Percentiles rank a stretch among this genome's conserved stretches.
Conservation (phyloP, 2,329 filamentous ascomycete species). For the Orbilia brochopaga region DNA sequence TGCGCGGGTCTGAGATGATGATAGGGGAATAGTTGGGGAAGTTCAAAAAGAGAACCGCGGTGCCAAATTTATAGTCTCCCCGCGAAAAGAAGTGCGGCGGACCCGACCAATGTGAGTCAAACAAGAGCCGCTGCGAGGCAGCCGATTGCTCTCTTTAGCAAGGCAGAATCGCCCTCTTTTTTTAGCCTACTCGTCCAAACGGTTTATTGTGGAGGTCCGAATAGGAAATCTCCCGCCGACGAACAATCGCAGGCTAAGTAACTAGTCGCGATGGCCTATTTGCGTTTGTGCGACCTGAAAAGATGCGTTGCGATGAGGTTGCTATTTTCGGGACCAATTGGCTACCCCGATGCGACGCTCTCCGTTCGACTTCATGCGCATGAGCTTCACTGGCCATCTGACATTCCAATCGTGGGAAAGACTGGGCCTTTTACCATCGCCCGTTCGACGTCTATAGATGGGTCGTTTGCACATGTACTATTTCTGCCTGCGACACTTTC, state of each 20-base stretch:
- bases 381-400: no score
- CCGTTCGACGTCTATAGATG: neutral
- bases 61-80: slow-evolving; percentile 50
- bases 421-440: neutral
- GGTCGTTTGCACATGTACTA: no score
- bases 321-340: slow-evolving; percentile 12
- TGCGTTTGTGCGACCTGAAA: slow-evolving; percentile 35
- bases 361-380: no score
- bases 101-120: slow-evolving; percentile 25
- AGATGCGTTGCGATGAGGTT: slow-evolving; percentile 30
- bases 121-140: slow-evolving; percentile 2
- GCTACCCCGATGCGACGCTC: no score
- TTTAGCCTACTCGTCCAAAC: neutral
- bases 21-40: slow-evolving; percentile 22
- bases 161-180: slow-evolving; percentile 30
- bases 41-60: slow-evolving; percentile 17
- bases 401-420: no score
- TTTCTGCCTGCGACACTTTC: neutral
- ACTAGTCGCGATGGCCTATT: neutral
- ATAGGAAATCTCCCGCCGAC: slow-evolving; percentile 10
- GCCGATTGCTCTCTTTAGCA: slow-evolving; percentile 6
- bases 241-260: no score
- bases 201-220: neutral
- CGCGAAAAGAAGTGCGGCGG: slow-evolving; percentile 9
- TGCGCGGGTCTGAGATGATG: slow-evolving; percentile 17